Evolutionary conservation across 225 moss, liverwort and hornwort species (phyloP), one percentile per base, ranked within the genome.

Genomic region (Pseudoscleropodium purum): DNA sequence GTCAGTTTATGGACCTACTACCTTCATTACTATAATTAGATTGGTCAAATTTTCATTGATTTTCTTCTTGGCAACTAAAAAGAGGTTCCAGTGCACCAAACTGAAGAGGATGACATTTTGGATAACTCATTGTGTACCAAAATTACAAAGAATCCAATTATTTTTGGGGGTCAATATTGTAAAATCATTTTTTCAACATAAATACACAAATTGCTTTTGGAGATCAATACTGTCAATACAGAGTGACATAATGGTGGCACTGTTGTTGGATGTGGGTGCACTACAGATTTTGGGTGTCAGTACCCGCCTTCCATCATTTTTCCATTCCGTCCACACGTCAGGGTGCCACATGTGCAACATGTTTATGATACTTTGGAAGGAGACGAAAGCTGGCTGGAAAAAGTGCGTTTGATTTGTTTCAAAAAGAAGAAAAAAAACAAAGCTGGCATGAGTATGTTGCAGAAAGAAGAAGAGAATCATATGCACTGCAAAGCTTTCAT

Each of bases 1-100:
- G n/a, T n/a, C n/a, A n/a, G n/a, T n/a, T n/a, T n/a, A n/a, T n/a
- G n/a, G n/a, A n/a, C n/a, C n/a, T n/a, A n/a, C n/a, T n/a, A n/a
- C n/a, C n/a, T n/a, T n/a, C n/a, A 0, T 37, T 37, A 68, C 4
- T 39, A 39, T 39, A 13, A 13, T 2, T 7, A n/a, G 1, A n/a
- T 2, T 39, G 2, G 7, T 24, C n/a, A n/a, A 69, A 23, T 13
- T 23, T 69, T 24, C 13, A n/a, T 23, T 59, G 24, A 23, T 10
- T 69, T 69, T 39, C 24, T 24, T n/a, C 4, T n/a, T 69, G 69
- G 7, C 39, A 69, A 24, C 7, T 34, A 1, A 12, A 39, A 39
- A 4, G 7, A 69, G 39, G 39, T 69, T 39, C 24, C 24, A 24
- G 24, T 2, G 2, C 13, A 13, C 13, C n/a, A n/a, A n/a, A n/a